A percentile compares a stretch with the other conserved stretches of the same genome.
phyloP scores from a whole-genome alignment of 805 yeast species.

The Spathaspora arborariae region DNA sequence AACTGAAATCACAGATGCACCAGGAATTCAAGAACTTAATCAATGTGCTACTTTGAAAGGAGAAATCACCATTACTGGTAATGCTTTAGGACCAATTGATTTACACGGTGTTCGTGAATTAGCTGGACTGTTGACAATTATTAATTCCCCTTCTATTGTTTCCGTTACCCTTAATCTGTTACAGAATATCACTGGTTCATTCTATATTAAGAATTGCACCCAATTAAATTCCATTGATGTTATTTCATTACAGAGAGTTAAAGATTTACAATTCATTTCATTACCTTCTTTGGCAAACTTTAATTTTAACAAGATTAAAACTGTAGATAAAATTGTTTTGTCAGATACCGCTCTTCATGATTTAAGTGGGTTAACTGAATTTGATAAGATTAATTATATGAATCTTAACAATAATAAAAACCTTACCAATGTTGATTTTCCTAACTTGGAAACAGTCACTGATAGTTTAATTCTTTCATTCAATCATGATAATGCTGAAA shows the following conservation, averaged over 20 bases:
- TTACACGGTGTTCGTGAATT: slow-evolving; percentile 26
- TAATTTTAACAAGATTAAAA: slow-evolving; percentile 35
- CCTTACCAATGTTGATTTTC: slow-evolving; percentile 31
- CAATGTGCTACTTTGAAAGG: slow-evolving; percentile 43
- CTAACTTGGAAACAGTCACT: slow-evolving; percentile 27
- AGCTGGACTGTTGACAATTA: slow-evolving; percentile 28
- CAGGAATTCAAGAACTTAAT: slow-evolving; percentile 29
- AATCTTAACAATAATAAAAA: slow-evolving; percentile 43
- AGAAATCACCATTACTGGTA: slow-evolving; percentile 33
- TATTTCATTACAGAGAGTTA: slow-evolving; percentile 24
- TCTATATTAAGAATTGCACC: slow-evolving; percentile 34
- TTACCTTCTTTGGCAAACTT: slow-evolving; percentile 39
- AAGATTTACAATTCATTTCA: slow-evolving; percentile 32
- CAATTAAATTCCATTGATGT: slow-evolving; percentile 37
- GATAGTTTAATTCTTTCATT: slow-evolving; percentile 36
- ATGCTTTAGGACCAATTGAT: slow-evolving; percentile 25
- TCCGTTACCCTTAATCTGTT: slow-evolving; percentile 28
- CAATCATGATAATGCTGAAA: slow-evolving; percentile 35
- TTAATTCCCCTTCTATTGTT: slow-evolving; percentile 38
- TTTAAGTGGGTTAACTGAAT: slow-evolving; percentile 30
- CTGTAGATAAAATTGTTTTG: slow-evolving; percentile 29
- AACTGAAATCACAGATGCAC: slow-evolving; percentile 36
- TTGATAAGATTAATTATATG: slow-evolving; percentile 29
- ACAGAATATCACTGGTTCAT: slow-evolving; percentile 31
- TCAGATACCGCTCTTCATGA: slow-evolving; percentile 41